phyloP scores from a whole-genome alignment of 2,329 filamentous ascomycete genomes.

The Aspergillus sp. region DNA sequence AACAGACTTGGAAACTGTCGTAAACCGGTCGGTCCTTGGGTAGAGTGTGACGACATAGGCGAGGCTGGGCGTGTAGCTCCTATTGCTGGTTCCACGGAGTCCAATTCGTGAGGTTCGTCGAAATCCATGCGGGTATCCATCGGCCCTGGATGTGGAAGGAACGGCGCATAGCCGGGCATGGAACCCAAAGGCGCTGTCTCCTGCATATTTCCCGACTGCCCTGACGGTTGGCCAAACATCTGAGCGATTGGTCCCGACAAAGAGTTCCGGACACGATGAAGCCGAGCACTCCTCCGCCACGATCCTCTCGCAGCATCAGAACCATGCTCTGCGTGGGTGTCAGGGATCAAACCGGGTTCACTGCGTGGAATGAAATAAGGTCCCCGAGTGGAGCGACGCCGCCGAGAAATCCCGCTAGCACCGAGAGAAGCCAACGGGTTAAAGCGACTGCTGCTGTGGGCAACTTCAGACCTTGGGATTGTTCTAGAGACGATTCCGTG shows the following conservation, averaged over 20 bases:
- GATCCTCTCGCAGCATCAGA: conserved; percentile 30
- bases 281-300: conserved; percentile 39
- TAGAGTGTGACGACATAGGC: conserved; percentile 23
- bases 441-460: conserved; percentile 35
- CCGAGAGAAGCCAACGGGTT: conserved; percentile 40
- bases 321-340: conserved; percentile 24
- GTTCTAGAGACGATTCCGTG: conserved; percentile 41
- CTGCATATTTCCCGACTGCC: conserved; percentile 25
- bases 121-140: conserved; percentile 43
- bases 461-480: conserved; percentile 31
- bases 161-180: conserved; percentile 26
- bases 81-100: conserved; percentile 40
- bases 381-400: conserved; percentile 34
- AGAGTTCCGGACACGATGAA: conserved; percentile 44
- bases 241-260: conserved; percentile 43
- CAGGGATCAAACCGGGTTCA: conserved; percentile 30
- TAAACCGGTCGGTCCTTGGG: conserved; percentile 29
- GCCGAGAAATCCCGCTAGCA: conserved; percentile 38
- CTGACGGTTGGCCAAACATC: conserved; percentile 40
- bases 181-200: conserved; percentile 25
- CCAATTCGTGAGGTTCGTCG: conserved; percentile 40
- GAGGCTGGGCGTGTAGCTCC: conserved; percentile 28
- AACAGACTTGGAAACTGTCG: conserved; percentile 43
- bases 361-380: conserved; percentile 40
- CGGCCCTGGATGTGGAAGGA: conserved; percentile 34